A percentile compares a stretch with the other conserved stretches of the same genome.
Conservation (phyloP, 108 stramenopile species). For the Stephanodiscus minutulus region DNA sequence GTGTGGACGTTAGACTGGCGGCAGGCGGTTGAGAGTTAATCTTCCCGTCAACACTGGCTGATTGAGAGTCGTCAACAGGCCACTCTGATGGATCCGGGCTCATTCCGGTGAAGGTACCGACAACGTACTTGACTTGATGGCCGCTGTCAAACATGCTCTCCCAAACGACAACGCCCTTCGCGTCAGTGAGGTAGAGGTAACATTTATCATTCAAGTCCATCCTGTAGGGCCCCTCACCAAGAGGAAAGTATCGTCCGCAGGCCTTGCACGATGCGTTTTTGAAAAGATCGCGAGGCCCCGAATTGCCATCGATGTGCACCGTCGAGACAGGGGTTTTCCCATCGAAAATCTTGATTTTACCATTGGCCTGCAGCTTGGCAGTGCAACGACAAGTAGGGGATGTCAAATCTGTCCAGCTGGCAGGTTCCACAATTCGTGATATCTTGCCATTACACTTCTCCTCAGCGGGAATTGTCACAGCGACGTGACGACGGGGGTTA, state of each 20-base stretch:
- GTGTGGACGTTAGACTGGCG: neutral
- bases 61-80: neutral
- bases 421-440: neutral
- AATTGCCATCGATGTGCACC: neutral
- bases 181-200: conserved; percentile 5
- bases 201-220: conserved; percentile 5
- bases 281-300: neutral
- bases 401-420: neutral
- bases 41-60: neutral
- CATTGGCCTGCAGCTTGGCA: neutral
- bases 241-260: neutral
- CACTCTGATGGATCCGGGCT: neutral
- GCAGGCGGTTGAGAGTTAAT: neutral
- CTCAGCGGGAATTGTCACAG: neutral
- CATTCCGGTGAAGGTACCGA: neutral
- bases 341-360: neutral
- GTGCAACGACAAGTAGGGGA: neutral
- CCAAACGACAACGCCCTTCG: conserved; percentile 3
- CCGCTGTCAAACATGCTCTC: conserved; percentile 2
- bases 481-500: neutral
- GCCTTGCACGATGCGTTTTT: neutral
- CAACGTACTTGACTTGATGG: neutral
- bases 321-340: neutral
- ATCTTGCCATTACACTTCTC: neutral
- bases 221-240: neutral